These are phyloP conservation scores for Auricularia auricula-judae DNA, from an alignment of 768 basidiomycete species.

Conservation along the genomic window DNA sequence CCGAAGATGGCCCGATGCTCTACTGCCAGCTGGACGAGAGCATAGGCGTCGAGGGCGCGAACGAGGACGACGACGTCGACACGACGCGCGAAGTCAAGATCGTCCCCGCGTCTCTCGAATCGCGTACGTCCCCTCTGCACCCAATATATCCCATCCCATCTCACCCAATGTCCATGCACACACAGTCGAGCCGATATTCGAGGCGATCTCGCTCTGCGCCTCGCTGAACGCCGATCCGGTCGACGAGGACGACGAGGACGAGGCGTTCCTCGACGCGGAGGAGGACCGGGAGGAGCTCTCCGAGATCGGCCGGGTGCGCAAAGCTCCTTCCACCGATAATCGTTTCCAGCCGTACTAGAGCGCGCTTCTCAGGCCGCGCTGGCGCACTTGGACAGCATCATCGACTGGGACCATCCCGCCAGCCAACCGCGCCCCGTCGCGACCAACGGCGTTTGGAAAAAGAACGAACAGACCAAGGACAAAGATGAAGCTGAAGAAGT, in stretches of 20 bases:
- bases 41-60: slow-evolving; percentile 21
- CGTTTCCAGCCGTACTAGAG: slow-evolving; percentile 84
- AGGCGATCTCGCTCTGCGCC: slow-evolving; percentile 76
- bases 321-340: slow-evolving; percentile 64
- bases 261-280: slow-evolving; percentile 45
- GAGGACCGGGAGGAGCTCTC: slow-evolving; percentile 63
- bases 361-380: slow-evolving; percentile 57
- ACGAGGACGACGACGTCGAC: slow-evolving; percentile 30
- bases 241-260: slow-evolving; percentile 26
- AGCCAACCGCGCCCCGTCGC: not conserved
- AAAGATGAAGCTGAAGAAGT: slow-evolving; percentile 9
- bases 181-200: slow-evolving; percentile 75
- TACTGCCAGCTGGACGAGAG: slow-evolving; percentile 91
- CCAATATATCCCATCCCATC: not conserved
- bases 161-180: slow-evolving; percentile 1
- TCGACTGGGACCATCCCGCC: slow-evolving; percentile 22
- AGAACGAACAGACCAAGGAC: not conserved
- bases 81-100: slow-evolving; percentile 78
- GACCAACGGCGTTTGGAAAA: not conserved
- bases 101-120: slow-evolving; percentile 43
- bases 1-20: slow-evolving; percentile 53
- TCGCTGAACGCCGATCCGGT: slow-evolving; percentile 69
- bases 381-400: slow-evolving; percentile 73
- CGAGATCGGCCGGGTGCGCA: slow-evolving; percentile 90
- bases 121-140: slow-evolving; percentile 38